These are phyloP conservation scores for Trapa incisa DNA, from an alignment of 345 rosid genomes.

Conservation along the genomic window DNA sequence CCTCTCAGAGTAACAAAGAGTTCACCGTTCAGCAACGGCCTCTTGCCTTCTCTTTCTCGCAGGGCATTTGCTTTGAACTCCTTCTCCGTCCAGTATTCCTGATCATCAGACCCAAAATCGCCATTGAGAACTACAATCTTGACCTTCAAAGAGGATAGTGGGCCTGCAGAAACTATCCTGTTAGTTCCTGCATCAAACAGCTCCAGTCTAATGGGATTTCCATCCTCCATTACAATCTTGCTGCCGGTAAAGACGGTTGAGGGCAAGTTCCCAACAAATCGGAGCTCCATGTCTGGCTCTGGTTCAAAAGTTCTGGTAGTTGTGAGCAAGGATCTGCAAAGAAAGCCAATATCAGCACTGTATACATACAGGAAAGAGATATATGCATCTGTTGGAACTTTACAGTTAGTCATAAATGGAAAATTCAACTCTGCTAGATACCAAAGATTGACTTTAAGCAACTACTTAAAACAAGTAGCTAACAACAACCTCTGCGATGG, in stretches of 20 bases:
- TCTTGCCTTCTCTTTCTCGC: conserved; percentile 28
- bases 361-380: background rate
- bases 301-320: background rate
- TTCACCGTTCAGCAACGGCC: conserved; percentile 29
- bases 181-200: conserved; percentile 20
- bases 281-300: conserved; percentile 18
- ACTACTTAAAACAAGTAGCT: background rate
- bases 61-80: conserved; percentile 20
- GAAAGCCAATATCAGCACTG: background rate
- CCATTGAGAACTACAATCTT: conserved; percentile 21
- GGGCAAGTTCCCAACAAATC: conserved; percentile 16
- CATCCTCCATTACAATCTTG: conserved; percentile 14
- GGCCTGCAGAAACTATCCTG: conserved; percentile 15
- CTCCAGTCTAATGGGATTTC: conserved; percentile 11
- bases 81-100: conserved; percentile 21
- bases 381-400: background rate
- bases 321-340: conserved; percentile 6
- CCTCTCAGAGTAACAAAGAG: conserved; percentile 6
- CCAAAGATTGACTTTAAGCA: background rate
- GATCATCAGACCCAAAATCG: conserved; percentile 20
- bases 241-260: conserved; percentile 19
- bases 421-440: background rate
- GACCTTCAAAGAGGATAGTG: conserved; percentile 22
- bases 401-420: background rate
- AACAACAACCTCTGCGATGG: conserved; percentile 4